phyloP scores from a whole-genome alignment of 805 yeast species.

The Saccharomyces kudriavzevii region DNA sequence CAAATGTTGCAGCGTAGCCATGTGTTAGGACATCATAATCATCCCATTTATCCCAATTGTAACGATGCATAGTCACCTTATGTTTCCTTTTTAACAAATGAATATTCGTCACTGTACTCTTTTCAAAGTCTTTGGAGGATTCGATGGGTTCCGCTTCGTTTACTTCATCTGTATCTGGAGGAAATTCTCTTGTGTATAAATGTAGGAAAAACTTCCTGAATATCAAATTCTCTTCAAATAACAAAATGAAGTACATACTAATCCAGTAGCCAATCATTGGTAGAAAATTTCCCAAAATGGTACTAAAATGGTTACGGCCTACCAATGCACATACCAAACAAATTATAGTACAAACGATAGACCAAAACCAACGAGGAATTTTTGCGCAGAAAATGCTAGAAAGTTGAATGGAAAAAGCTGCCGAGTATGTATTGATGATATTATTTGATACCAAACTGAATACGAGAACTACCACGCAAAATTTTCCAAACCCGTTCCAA shows the following conservation, averaged over 20 bases:
- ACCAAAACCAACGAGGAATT: constrained; percentile 75
- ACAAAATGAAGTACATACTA: constrained; percentile 64
- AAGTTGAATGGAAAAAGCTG: constrained; percentile 71
- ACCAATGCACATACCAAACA: constrained; percentile 66
- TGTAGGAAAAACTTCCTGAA: constrained; percentile 48
- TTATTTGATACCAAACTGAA: constrained; percentile 75
- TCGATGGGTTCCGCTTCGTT: background rate
- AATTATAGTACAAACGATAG: constrained; percentile 51
- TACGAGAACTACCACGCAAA: constrained; percentile 59
- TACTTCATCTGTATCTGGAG: constrained; percentile 9
- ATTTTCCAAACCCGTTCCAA: constrained; percentile 74
- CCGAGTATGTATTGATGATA: constrained; percentile 71
- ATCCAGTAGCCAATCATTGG: constrained; percentile 94
- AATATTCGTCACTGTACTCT: constrained; percentile 9
- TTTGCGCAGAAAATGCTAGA: constrained; percentile 45
- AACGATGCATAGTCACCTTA: constrained; percentile 34
- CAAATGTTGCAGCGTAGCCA: constrained; percentile 61
- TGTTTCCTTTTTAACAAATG: constrained; percentile 16
- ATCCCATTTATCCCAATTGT: constrained; percentile 74
- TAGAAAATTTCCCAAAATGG: constrained; percentile 68
- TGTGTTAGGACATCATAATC: constrained; percentile 49
- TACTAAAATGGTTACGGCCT: constrained; percentile 65
- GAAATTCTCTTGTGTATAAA: constrained; percentile 39
- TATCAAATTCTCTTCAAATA: constrained; percentile 63
- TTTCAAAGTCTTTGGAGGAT: constrained; percentile 8